A percentile compares a stretch with the other conserved stretches of the same genome.
Evolutionary conservation across 352 stramenopile species (phyloP).

Genomic region (Phytopythium cucurbitacearum): DNA sequence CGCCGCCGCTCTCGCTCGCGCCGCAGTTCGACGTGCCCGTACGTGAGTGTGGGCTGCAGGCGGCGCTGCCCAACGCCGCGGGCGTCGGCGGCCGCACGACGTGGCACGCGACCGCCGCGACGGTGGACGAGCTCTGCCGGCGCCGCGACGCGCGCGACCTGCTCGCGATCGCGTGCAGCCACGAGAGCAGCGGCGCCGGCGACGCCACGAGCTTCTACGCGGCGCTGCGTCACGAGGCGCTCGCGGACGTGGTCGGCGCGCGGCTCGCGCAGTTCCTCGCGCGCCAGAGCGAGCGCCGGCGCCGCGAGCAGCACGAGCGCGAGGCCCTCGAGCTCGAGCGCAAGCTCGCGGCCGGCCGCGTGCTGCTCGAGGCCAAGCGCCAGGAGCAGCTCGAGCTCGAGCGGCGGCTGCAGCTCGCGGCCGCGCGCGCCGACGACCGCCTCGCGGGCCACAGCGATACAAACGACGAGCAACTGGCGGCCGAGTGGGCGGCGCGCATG

Average conservation of each 20-base stretch:
- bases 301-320: slow-evolving; percentile 42
- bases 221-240: slow-evolving; percentile 47
- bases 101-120: slow-evolving; percentile 44
- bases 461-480: slow-evolving; percentile 6
- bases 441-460: slow-evolving; percentile 14
- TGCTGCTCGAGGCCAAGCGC: slow-evolving; percentile 52
- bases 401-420: slow-evolving; percentile 36
- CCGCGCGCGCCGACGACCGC: slow-evolving; percentile 19
- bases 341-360: slow-evolving; percentile 52
- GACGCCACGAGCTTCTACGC: slow-evolving; percentile 45
- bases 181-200: slow-evolving; percentile 22
- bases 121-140: slow-evolving; percentile 36
- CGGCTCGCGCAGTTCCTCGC: slow-evolving; percentile 39
- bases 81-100: slow-evolving; percentile 58
- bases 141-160: slow-evolving; percentile 48
- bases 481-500: slow-evolving; percentile 54
- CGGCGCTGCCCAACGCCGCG: slow-evolving; percentile 47
- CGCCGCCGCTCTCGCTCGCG: slow-evolving; percentile 9
- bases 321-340: slow-evolving; percentile 61
- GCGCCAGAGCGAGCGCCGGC: slow-evolving; percentile 34
- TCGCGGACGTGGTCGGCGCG: slow-evolving; percentile 35
- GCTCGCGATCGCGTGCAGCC: slow-evolving; percentile 49
- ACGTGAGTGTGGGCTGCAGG: slow-evolving; percentile 43
- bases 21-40: slow-evolving; percentile 45
- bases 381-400: slow-evolving; percentile 62